These are phyloP conservation scores for Crithidia fasciculata DNA, from an alignment of 208 protist genomes.

Conservation along the genomic window DNA sequence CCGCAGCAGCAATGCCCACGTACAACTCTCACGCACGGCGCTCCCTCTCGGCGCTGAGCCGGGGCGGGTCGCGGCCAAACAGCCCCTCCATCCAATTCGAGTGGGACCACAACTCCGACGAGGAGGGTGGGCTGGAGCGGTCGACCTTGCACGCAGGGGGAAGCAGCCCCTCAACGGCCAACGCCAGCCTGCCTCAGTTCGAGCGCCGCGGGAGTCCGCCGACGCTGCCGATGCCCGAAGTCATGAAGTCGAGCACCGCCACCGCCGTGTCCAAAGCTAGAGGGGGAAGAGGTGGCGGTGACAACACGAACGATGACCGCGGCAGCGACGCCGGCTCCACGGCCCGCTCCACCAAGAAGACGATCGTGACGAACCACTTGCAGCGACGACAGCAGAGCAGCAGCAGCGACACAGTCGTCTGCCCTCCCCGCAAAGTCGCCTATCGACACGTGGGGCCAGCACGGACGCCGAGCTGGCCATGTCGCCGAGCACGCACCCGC, in stretches of 20 bases:
- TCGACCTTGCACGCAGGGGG: neutral
- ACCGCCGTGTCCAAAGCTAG: neutral
- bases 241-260: neutral
- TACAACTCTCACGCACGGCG: constrained; percentile 1
- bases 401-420: constrained; percentile 9
- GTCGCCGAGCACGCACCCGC: constrained; percentile 16
- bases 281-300: neutral
- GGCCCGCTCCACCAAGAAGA: constrained; percentile 31
- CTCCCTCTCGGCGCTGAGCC: constrained; percentile 14
- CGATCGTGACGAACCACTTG: constrained; percentile 45
- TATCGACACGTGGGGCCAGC: neutral
- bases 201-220: neutral
- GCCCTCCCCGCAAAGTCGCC: neutral
- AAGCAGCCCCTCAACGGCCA: neutral
- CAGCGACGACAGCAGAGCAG: constrained; percentile 11
- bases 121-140: constrained; percentile 1
- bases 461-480: neutral
- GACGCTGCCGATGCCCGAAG: neutral
- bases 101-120: constrained; percentile 8
- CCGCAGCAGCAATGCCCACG: constrained; percentile 2
- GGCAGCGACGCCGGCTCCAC: neutral
- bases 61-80: neutral
- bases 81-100: constrained; percentile 28
- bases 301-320: neutral
- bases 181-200: neutral